Evolutionary conservation across 2,329 filamentous ascomycete genomes (phyloP).

Genomic region (Sporothrix dimorphospora): DNA sequence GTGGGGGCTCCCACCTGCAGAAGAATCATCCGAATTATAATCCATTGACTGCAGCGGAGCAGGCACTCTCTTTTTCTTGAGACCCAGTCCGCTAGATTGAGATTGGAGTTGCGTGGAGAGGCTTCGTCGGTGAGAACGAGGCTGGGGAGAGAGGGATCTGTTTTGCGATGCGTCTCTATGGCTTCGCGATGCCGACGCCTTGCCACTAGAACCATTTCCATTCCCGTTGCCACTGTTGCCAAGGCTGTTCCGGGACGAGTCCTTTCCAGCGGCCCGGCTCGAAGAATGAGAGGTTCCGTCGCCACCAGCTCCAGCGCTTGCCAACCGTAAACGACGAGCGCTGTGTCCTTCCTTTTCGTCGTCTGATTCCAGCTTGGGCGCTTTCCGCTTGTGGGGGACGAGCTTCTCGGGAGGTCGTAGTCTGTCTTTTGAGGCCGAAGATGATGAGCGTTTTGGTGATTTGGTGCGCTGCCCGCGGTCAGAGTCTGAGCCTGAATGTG

Average conservation of each 20-base stretch:
- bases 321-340: slow-evolving; percentile 56
- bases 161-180: slow-evolving; percentile 44
- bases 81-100: slow-evolving; percentile 57
- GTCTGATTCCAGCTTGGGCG: slow-evolving; percentile 58
- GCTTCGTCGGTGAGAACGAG: slow-evolving; percentile 63
- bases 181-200: slow-evolving; percentile 40
- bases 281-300: slow-evolving; percentile 31
- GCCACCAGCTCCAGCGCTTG: slow-evolving; percentile 47
- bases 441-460: slow-evolving; percentile 45
- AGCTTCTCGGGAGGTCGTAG: slow-evolving; percentile 50
- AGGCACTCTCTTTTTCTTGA: slow-evolving; percentile 65
- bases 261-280: slow-evolving; percentile 18
- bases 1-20: slow-evolving; percentile 62
- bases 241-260: slow-evolving; percentile 32
- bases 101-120: slow-evolving; percentile 65
- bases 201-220: slow-evolving; percentile 33
- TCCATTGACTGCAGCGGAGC: slow-evolving; percentile 64
- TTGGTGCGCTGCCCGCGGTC: slow-evolving; percentile 51
- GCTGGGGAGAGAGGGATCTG: slow-evolving; percentile 63
- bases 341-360: slow-evolving; percentile 60
- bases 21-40: slow-evolving; percentile 70
- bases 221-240: slow-evolving; percentile 32
- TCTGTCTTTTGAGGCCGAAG: slow-evolving; percentile 50
- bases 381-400: slow-evolving; percentile 57
- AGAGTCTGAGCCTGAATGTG: slow-evolving; percentile 58